Base-by-base conservation (phyloP, 73 alveolate species). In the Stentor roeselii region DNA sequence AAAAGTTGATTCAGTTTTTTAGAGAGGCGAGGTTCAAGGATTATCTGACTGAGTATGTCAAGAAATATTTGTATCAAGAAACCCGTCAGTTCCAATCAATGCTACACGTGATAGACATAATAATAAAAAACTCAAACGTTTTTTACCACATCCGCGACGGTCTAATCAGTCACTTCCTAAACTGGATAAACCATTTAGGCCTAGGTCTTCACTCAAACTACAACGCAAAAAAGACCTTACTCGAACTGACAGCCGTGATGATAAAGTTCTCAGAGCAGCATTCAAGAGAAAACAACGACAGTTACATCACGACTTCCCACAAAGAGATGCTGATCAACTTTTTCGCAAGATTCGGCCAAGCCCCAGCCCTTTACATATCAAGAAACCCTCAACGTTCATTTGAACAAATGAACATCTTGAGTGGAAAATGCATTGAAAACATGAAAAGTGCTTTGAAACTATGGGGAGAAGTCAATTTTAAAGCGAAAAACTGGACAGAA, bases 401-500 rank as follows among this genome's bases (percentile, higher is more conserved):
- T 67, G 80, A 67, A 40, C 80, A 67, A 67, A 67, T 67, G 80
- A 67, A 67, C 41, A 11, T 67, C 34, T 67, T 67, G 37, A 67
- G 80, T 67, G 41, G 21, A 67, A 67, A 32, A 67, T 67, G 80
- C 80, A 67, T 67, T 32, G 14, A n/a, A 11, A 67, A 67, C 41
- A 67, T 67, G 80, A 67, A 67, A 67, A 67, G 34, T 67, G 80
- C 80, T 67, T 67, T 67, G 2, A 67, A 40, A 40, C 80, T 67
- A 0, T 67, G 80, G 80, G 80, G 80, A 67, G 80, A 67, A 2
- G 80, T 67, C 37, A 67, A 21, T 1, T 67, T 67, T 67, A 67
- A 67, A 67, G 80, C 80, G n/a, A 67, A 67, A 67, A 67, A 67
- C 80, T 67, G 80, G 80, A 67, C 80, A 30, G 80, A 67, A 67